Base-by-base conservation (phyloP, 306 rosid species). In the Pyrus betulifolia region DNA sequence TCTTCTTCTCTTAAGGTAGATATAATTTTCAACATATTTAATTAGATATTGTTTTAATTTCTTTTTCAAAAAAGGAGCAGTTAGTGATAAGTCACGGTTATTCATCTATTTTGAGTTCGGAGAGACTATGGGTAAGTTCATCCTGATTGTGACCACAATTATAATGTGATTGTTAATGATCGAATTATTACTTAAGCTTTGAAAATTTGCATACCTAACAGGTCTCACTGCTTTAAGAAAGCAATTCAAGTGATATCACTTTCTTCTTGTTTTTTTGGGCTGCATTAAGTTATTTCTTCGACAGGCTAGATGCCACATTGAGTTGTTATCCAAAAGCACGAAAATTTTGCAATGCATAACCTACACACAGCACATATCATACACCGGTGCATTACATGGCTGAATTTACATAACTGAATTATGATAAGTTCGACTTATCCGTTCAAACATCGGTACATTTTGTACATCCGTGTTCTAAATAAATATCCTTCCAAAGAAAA, bases 61-160 rank as follows among this genome's bases (percentile, higher is more conserved):
- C 10, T 6, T 35, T 35, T 35, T 35, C 1, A 35, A 38, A 1
- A 38, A 38, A 0, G 0, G 10, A 38, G n/a, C 8, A 38, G 0
- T 0, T 7, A 38, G 10, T 7, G 42, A 0, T 0, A 7, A 38
- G 10, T 7, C 2, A 38, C 40, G 0, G 10, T 38, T 7, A 6
- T 38, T 38, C 0, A 38, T 0, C 9, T 0, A 38, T 38, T 38
- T 35, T 0, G 8, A 35, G 40, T 35, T 1, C 9, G 2, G 7
- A 38, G 42, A 7, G 10, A 7, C 1, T 38, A 38, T 38, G 2
- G 42, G 10, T 38, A 38, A 6, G 42, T 38, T 38, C 10, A 38
- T 0, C 2, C 0, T 38, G 42, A 0, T 0, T 2, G 2, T 38
- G 42, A 0, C 0, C 10, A 38, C 10, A 38, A 38, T 38, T 10